Evolutionary conservation across 75 land plant species (phyloP).

Genomic region (Cunninghamia lanceolata): DNA sequence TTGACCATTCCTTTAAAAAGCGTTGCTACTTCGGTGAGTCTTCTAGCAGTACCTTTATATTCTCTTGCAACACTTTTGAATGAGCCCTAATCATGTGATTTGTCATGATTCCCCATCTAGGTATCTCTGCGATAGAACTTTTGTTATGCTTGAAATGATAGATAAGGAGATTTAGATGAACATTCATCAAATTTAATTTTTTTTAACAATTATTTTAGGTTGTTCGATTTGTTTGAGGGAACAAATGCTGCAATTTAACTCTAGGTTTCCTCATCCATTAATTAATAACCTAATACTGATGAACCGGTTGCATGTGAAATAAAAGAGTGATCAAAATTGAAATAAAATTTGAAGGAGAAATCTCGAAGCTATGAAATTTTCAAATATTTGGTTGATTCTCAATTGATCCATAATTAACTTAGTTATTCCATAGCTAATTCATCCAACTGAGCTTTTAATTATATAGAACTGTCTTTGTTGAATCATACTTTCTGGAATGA

Average conservation of each 20-base stretch:
- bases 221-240: not conserved
- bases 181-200: not conserved
- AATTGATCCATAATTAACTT: too few species aligned
- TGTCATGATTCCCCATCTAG: not conserved
- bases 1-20: not conserved
- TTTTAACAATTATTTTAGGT: not conserved
- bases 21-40: too few species aligned
- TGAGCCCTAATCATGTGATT: not conserved
- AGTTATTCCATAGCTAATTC: too few species aligned
- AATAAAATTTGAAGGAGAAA: too few species aligned
- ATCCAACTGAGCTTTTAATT: too few species aligned
- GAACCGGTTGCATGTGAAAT: not conserved
- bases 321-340: too few species aligned
- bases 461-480: too few species aligned
- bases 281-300: not conserved
- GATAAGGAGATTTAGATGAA: not conserved
- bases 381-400: too few species aligned
- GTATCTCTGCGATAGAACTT: not conserved
- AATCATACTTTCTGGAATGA: too few species aligned
- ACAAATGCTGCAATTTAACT: not conserved
- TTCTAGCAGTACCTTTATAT: not conserved
- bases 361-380: too few species aligned
- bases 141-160: not conserved
- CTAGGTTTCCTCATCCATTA: not conserved
- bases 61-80: not conserved